Evolutionary conservation across 306 rosid genomes (phyloP).

Genomic region (Quercus bicolor): DNA sequence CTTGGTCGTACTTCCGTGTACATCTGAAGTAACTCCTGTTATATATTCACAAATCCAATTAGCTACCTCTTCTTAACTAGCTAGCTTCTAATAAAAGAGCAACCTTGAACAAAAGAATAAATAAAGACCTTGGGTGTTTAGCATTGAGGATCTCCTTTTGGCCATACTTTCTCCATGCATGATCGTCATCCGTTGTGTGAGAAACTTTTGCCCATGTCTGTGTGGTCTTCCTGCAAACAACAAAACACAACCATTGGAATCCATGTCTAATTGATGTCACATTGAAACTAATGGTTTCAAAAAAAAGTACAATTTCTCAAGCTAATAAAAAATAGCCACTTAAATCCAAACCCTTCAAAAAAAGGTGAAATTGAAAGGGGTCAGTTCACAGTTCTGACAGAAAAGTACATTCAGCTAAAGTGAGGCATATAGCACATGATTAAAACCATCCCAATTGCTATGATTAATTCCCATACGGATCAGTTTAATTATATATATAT

Average conservation of each 20-base stretch:
- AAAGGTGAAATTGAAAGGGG: not conserved
- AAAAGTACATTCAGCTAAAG: not conserved
- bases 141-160: conserved; percentile 74
- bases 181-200: conserved; percentile 39
- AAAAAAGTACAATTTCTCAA: not conserved
- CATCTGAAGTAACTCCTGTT: conserved; percentile 82
- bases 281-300: not conserved
- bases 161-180: conserved; percentile 90
- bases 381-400: no score
- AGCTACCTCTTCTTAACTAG: not conserved
- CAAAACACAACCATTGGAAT: not conserved
- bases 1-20: conserved; percentile 59
- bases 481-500: no score
- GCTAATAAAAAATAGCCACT: not conserved
- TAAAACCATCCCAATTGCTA: no score
- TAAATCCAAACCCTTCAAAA: not conserved
- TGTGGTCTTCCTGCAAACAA: conserved; percentile 49
- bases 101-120: not conserved
- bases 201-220: conserved; percentile 25
- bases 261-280: not conserved
- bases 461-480: no score
- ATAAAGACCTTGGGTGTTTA: conserved; percentile 61
- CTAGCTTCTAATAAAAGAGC: not conserved
- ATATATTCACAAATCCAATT: not conserved
- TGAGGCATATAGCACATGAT: not conserved